Percentiles rank a stretch among this genome's conserved stretches.
These are phyloP conservation scores for Tolypocladium capitatum DNA, from an alignment of 2,329 filamentous ascomycete genomes.

Conservation along the genomic window DNA sequence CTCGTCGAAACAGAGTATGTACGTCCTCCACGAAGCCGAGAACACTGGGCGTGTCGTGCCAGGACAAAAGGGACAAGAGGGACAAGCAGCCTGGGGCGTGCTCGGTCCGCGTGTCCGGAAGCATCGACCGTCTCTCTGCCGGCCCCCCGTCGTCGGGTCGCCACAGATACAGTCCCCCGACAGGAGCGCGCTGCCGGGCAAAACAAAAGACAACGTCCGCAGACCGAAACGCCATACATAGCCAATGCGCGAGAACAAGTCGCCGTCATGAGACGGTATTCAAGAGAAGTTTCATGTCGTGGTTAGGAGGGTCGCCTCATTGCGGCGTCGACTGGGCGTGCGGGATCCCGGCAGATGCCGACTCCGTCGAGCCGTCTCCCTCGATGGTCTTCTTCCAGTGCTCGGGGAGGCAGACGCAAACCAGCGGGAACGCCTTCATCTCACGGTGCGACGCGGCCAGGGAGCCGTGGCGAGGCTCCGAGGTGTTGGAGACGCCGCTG, in stretches of 20 bases:
- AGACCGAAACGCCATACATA: constrained; percentile 24
- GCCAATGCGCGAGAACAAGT: constrained; percentile 18
- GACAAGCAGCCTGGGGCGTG: not conserved
- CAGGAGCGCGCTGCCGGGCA: not conserved
- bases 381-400: constrained; percentile 97
- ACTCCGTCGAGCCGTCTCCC: constrained; percentile 62
- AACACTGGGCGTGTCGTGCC: not conserved
- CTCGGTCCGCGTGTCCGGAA: not conserved
- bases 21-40: constrained; percentile 3
- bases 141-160: not conserved
- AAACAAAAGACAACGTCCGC: constrained; percentile 1
- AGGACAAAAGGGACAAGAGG: no score
- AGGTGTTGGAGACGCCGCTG: constrained; percentile 81
- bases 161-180: not conserved
- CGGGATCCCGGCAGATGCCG: constrained; percentile 31
- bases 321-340: constrained; percentile 1
- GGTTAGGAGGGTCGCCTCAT: not conserved
- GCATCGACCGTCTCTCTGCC: not conserved
- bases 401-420: constrained; percentile 88
- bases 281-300: constrained; percentile 6
- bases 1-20: constrained; percentile 6
- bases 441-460: constrained; percentile 52
- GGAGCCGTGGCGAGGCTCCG: constrained; percentile 47
- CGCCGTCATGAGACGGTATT: constrained; percentile 12
- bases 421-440: constrained; percentile 94